phyloP scores from a whole-genome alignment of 352 stramenopile genomes.

The Phytophthora litchii region DNA sequence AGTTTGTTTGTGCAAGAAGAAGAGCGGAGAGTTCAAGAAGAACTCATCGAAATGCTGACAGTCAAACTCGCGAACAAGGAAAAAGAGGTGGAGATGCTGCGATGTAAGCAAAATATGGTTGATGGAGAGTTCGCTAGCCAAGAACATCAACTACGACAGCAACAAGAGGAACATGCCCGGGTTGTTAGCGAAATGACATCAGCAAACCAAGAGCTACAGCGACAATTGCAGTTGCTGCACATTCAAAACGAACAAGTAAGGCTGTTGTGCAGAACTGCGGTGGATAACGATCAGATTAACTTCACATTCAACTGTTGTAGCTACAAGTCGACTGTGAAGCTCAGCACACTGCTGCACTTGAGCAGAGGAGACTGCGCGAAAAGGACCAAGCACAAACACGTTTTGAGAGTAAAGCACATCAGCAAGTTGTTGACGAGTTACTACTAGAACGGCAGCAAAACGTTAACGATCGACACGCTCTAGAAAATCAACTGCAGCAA shows the following conservation, averaged over 20 bases:
- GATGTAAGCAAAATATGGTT: slow-evolving; percentile 36
- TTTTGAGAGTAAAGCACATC: slow-evolving; percentile 22
- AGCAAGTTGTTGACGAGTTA: slow-evolving; percentile 37
- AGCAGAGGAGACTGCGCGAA: slow-evolving; percentile 49
- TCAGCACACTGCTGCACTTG: slow-evolving; percentile 35
- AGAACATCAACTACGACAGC: slow-evolving; percentile 34
- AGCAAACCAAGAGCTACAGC: slow-evolving; percentile 46
- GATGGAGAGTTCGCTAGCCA: slow-evolving; percentile 27
- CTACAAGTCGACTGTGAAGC: slow-evolving; percentile 42
- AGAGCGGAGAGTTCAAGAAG: slow-evolving; percentile 59
- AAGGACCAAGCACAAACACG: slow-evolving; percentile 39
- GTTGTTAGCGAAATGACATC: slow-evolving; percentile 26
- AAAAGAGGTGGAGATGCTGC: slow-evolving; percentile 58
- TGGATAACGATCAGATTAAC: not conserved
- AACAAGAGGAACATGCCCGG: slow-evolving; percentile 29
- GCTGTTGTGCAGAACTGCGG: not conserved
- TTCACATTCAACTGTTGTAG: slow-evolving; percentile 10
- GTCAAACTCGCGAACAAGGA: slow-evolving; percentile 67
- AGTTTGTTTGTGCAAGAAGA: slow-evolving; percentile 46
- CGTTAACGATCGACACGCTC: slow-evolving; percentile 24
- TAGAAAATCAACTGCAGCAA: slow-evolving; percentile 35
- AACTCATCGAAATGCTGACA: slow-evolving; percentile 70
- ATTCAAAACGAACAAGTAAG: slow-evolving; percentile 46
- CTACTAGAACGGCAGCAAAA: slow-evolving; percentile 35
- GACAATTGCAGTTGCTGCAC: slow-evolving; percentile 45